These are phyloP conservation scores for Lepidium campestre DNA, from an alignment of 441 rosid genomes.

Conservation along the genomic window DNA sequence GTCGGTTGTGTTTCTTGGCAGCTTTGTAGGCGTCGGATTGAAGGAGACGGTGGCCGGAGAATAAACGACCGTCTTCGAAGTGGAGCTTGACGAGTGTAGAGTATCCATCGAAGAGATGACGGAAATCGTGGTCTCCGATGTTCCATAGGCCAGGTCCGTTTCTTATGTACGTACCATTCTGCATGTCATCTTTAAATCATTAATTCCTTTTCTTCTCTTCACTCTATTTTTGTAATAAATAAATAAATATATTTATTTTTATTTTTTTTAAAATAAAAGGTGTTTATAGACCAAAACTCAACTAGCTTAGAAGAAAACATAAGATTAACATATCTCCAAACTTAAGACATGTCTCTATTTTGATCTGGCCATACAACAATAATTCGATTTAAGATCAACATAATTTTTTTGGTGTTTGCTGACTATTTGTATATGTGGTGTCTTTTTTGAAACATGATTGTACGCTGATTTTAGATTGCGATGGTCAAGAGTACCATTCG, in stretches of 20 bases:
- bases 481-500: neutral
- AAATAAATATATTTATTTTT: no score
- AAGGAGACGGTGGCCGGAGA: conserved; percentile 73
- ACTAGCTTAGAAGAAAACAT: no score
- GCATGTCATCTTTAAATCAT: conserved; percentile 28
- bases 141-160: conserved; percentile 96
- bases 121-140: conserved; percentile 71
- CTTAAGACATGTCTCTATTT: no score
- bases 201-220: neutral
- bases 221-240: no score
- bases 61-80: conserved; percentile 54
- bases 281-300: no score
- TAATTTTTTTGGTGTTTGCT: neutral
- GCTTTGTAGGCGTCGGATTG: conserved; percentile 89
- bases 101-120: conserved; percentile 97
- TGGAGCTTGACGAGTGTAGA: conserved; percentile 71
- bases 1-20: conserved; percentile 54
- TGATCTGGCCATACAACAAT: no score
- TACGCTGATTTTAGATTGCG: neutral
- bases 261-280: no score
- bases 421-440: neutral
- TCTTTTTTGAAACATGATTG: neutral
- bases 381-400: no score
- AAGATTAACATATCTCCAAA: no score
- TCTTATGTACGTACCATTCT: conserved; percentile 89